Conservation (phyloP, 768 basidiomycete genomes). For the Cubamyces sp. region DNA sequence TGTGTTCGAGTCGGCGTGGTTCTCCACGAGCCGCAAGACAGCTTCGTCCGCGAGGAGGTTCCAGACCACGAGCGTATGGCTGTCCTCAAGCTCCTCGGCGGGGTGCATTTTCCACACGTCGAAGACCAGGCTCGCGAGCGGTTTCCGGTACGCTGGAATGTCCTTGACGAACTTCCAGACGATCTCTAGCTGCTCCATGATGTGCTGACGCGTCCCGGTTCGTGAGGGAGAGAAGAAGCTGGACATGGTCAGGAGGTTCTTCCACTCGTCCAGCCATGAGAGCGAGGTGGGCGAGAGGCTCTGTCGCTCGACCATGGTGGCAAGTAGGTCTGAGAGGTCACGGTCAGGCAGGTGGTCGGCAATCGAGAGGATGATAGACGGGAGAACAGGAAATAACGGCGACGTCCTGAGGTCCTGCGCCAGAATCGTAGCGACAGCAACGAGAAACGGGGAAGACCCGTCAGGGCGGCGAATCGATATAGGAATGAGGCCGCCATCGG, state of each 20-base stretch:
- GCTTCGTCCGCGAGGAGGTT: slow-evolving; percentile 71
- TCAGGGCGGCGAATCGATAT: slow-evolving; percentile 57
- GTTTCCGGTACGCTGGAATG: slow-evolving; percentile 64
- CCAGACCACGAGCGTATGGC: slow-evolving; percentile 47
- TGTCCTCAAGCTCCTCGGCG: slow-evolving; percentile 37
- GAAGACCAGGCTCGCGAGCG: slow-evolving; percentile 56
- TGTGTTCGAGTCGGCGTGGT: slow-evolving; percentile 62
- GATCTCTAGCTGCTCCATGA: slow-evolving; percentile 58
- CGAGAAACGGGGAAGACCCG: slow-evolving; percentile 64
- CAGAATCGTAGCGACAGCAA: slow-evolving; percentile 63
- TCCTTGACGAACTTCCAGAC: slow-evolving; percentile 73
- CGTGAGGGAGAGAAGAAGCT: slow-evolving; percentile 37
- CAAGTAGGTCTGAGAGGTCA: slow-evolving; percentile 66
- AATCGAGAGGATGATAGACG: slow-evolving; percentile 64
- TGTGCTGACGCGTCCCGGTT: slow-evolving; percentile 56
- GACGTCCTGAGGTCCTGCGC: slow-evolving; percentile 59
- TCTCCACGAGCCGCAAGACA: slow-evolving; percentile 65
- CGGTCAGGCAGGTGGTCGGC: slow-evolving; percentile 70
- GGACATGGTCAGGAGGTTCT: slow-evolving; percentile 53
- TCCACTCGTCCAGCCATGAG: slow-evolving; percentile 74
- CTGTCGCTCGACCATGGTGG: slow-evolving; percentile 66
- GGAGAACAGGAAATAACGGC: slow-evolving; percentile 62
- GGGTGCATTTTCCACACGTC: slow-evolving; percentile 47
- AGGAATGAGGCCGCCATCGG: slow-evolving; percentile 48
- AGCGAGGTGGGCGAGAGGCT: slow-evolving; percentile 72